phyloP scores from a whole-genome alignment of 148 eudicot genomes.

The Silene latifolia region DNA sequence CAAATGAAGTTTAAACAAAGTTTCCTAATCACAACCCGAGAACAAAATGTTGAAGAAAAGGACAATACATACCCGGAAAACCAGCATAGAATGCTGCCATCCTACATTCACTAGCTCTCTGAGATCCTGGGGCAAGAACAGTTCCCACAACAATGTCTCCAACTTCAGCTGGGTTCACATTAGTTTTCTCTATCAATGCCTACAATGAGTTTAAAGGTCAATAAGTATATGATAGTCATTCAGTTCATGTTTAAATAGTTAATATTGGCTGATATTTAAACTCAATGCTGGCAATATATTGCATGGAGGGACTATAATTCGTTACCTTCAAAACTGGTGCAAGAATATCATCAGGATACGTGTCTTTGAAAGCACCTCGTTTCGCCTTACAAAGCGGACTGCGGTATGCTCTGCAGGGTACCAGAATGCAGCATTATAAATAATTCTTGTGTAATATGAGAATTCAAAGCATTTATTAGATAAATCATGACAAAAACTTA shows the following conservation, averaged over 20 bases:
- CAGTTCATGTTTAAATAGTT: neutral
- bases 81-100: constrained; percentile 99
- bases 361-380: constrained; percentile 88
- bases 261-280: neutral
- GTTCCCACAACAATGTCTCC: constrained; percentile 95
- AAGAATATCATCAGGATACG: constrained; percentile 91
- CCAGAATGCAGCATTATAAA: constrained; percentile 1
- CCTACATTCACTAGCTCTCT: constrained; percentile 87
- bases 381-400: constrained; percentile 84
- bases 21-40: neutral
- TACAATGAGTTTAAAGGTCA: constrained; percentile 19
- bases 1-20: too few species aligned
- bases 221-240: neutral
- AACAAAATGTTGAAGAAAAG: neutral
- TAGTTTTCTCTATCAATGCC: constrained; percentile 92
- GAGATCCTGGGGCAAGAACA: constrained; percentile 89
- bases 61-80: constrained; percentile 61
- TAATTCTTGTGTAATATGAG: neutral
- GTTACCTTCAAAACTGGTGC: constrained; percentile 79
- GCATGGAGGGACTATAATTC: neutral
- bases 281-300: too few species aligned
- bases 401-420: constrained; percentile 61
- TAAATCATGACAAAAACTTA: constrained; percentile 36
- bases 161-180: constrained; percentile 84
- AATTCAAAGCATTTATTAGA: neutral